Conservation (phyloP, 768 basidiomycete genomes). For the Tylopilus felleus region DNA sequence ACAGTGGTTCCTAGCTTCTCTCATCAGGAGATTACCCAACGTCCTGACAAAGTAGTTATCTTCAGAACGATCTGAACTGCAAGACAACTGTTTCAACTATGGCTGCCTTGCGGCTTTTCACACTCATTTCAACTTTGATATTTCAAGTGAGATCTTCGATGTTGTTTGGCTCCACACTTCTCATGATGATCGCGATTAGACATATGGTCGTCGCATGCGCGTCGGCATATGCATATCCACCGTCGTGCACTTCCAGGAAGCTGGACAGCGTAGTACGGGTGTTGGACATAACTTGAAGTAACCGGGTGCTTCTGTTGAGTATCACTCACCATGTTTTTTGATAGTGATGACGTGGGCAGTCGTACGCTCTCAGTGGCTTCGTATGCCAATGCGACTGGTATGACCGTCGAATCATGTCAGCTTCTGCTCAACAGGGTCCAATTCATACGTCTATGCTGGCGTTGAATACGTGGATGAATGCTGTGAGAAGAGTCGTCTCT, state of each 20-base stretch:
- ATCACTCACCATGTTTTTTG: conserved; percentile 3
- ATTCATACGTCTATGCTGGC: conserved; percentile 60
- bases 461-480: conserved; percentile 65
- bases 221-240: conserved; percentile 2
- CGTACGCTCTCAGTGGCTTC: conserved; percentile 55
- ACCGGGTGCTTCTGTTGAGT: conserved; percentile 7
- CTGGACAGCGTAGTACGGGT: conserved; percentile 57
- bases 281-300: conserved; percentile 58
- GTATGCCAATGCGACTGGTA: conserved; percentile 44
- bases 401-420: conserved; percentile 60
- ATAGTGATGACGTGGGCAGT: conserved; percentile 52
- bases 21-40: not conserved
- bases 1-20: not conserved
- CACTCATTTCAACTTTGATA: not conserved
- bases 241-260: conserved; percentile 41
- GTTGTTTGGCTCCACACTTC: not conserved
- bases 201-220: not conserved
- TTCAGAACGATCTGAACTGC: not conserved
- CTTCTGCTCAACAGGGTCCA: conserved; percentile 37
- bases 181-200: conserved; percentile 10
- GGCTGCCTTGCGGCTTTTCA: conserved; percentile 3
- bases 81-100: conserved; percentile 5
- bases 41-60: not conserved
- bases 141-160: conserved; percentile 5
- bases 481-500: conserved; percentile 40